Percentiles rank a stretch among this genome's conserved stretches.
Evolutionary conservation across 345 rosid genomes (phyloP).

Genomic region (Microthlaspi erraticum): DNA sequence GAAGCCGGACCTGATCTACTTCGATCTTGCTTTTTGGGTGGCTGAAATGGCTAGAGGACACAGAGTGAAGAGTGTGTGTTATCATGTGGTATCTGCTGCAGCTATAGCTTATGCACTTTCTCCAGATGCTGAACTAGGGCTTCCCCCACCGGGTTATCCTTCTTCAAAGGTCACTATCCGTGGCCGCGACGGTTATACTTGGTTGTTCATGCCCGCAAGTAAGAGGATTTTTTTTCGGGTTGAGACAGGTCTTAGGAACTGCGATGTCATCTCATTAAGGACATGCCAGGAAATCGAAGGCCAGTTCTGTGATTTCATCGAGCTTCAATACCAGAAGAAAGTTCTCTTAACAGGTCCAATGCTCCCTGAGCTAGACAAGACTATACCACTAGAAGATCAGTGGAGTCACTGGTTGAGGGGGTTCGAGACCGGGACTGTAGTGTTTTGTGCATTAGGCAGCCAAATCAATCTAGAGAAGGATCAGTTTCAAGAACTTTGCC

Average conservation of each 20-base stretch:
- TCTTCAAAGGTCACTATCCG: neutral
- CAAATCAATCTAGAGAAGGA: neutral
- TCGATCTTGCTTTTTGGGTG: neutral
- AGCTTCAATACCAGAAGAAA: neutral
- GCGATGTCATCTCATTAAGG: neutral
- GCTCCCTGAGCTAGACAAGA: neutral
- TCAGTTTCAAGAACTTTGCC: neutral
- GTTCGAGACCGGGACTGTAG: neutral
- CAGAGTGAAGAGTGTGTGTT: neutral
- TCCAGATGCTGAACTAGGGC: neutral
- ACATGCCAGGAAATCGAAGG: neutral
- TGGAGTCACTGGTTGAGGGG: neutral
- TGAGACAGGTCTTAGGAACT: neutral
- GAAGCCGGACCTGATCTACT: neutral
- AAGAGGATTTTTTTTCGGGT: neutral
- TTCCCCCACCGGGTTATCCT: neutral
- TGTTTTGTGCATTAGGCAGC: neutral
- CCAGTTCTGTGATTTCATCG: conserved; percentile 1
- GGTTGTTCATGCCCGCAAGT: neutral
- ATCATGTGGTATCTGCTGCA: neutral
- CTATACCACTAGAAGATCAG: neutral
- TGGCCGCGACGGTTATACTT: neutral
- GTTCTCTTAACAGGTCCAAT: neutral
- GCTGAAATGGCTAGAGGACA: neutral
- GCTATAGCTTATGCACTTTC: neutral